Evolutionary conservation across 23 red algal genomes (phyloP).

Genomic region (Gracilaria caudata): DNA sequence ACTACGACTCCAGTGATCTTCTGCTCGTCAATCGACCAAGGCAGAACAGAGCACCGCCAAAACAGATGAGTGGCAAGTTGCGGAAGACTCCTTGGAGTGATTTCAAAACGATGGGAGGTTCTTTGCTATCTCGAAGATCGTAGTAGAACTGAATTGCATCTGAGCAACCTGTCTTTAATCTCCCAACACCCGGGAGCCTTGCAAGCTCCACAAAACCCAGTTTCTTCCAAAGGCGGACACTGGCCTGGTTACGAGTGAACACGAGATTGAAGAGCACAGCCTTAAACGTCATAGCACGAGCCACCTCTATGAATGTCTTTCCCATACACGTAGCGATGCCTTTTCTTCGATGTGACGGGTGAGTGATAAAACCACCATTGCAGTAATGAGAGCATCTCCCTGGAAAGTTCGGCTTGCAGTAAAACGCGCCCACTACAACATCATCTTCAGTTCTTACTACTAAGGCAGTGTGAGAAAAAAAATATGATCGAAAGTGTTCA

Average conservation of each 20-base stretch:
- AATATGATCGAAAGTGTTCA: slow-evolving; percentile 59
- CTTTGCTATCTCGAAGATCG: slow-evolving; percentile 38
- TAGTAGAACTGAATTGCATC: slow-evolving; percentile 68
- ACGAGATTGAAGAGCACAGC: slow-evolving; percentile 84
- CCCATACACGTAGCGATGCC: slow-evolving; percentile 73
- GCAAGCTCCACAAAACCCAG: slow-evolving; percentile 56
- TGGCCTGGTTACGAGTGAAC: slow-evolving; percentile 70
- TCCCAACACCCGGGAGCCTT: slow-evolving; percentile 42
- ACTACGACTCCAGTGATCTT: background rate
- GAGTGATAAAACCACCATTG: slow-evolving; percentile 82
- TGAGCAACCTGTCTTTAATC: slow-evolving; percentile 32
- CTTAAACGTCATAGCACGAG: slow-evolving; percentile 49
- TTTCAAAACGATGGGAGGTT: background rate
- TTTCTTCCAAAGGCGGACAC: slow-evolving; percentile 60
- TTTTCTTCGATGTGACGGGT: slow-evolving; percentile 49
- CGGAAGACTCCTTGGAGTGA: background rate
- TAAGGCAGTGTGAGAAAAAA: slow-evolving; percentile 74
- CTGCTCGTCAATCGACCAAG: background rate
- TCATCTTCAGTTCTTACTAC: slow-evolving; percentile 35
- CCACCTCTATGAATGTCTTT: slow-evolving; percentile 39
- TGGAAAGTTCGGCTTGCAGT: slow-evolving; percentile 87
- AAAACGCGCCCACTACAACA: slow-evolving; percentile 66
- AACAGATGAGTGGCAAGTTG: background rate
- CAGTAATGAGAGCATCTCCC: slow-evolving; percentile 77
- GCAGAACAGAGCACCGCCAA: background rate